Evolutionary conservation across 441 rosid genomes (phyloP).

Genomic region (Gossypium trilobum): DNA sequence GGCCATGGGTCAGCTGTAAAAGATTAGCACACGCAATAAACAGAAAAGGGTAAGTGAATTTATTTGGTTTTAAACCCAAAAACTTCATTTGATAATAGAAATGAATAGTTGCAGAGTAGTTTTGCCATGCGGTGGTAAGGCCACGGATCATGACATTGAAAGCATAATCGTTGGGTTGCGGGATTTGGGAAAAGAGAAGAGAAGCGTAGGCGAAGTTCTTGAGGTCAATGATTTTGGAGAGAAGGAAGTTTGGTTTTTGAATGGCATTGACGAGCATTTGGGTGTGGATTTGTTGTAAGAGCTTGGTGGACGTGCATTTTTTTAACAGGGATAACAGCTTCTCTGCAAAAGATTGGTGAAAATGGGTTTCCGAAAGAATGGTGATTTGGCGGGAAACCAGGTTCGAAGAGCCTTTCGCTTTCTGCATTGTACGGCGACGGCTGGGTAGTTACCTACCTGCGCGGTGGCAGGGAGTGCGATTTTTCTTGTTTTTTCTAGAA

Average conservation of each 20-base stretch:
- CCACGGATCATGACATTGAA: slow-evolving; percentile 76
- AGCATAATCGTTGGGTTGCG: slow-evolving; percentile 45
- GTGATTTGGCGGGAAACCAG: slow-evolving; percentile 8
- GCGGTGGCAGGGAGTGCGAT: too few relatives aligned
- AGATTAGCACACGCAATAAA: slow-evolving; percentile 53
- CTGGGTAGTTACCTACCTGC: not conserved
- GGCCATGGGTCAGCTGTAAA: slow-evolving; percentile 39
- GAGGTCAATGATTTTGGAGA: slow-evolving; percentile 55
- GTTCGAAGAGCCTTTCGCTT: not conserved
- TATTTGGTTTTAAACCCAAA: slow-evolving; percentile 44
- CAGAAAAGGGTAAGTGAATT: slow-evolving; percentile 65
- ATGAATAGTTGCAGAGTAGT: slow-evolving; percentile 30
- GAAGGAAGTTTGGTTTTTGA: slow-evolving; percentile 49
- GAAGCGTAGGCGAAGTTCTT: slow-evolving; percentile 48
- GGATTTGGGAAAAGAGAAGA: slow-evolving; percentile 41
- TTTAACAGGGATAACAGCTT: slow-evolving; percentile 34
- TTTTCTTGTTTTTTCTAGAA: too few relatives aligned
- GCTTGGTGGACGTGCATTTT: slow-evolving; percentile 32
- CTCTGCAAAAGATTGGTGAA: not conserved
- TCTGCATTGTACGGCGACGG: not conserved
- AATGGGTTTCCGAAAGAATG: not conserved
- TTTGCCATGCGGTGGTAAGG: slow-evolving; percentile 43
- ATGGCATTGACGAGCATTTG: slow-evolving; percentile 53
- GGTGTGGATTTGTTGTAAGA: slow-evolving; percentile 50
- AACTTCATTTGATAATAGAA: slow-evolving; percentile 48